Percentiles rank a stretch among this genome's conserved stretches.
Conservation (phyloP, 192 early-diverging fungal genomes). For the Thamnidium elegans region DNA sequence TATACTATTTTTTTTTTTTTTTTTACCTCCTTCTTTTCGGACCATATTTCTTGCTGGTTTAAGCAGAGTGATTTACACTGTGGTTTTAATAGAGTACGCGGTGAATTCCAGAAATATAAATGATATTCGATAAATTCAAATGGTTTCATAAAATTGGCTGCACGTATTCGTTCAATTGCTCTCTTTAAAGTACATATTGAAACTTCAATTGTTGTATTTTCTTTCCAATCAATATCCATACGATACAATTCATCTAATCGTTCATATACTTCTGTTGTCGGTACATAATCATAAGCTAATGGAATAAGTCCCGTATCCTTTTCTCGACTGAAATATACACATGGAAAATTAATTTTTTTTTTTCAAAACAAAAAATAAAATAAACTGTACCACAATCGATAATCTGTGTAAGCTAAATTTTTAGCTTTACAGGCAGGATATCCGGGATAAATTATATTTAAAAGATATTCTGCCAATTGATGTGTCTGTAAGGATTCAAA, state of each 20-base stretch:
- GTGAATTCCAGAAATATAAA: background rate
- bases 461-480: conserved; percentile 1
- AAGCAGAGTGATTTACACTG: conserved; percentile 1
- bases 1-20: no score
- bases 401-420: conserved; percentile 10
- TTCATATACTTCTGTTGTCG: conserved; percentile 8
- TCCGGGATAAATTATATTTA: conserved; percentile 8
- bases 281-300: conserved; percentile 11
- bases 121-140: background rate
- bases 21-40: background rate
- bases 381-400: conserved; percentile 4
- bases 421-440: conserved; percentile 11
- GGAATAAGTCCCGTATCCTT: background rate
- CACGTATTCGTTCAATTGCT: background rate
- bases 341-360: no score
- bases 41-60: conserved; percentile 1
- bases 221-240: conserved; percentile 1
- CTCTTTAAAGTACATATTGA: conserved; percentile 3
- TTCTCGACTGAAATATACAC: conserved; percentile 13
- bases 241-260: conserved; percentile 6
- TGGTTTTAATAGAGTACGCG: conserved; percentile 7
- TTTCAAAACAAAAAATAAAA: background rate
- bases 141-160: background rate
- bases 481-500: conserved; percentile 4
- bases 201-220: background rate